Conservation (phyloP, 78 protist genomes). For the Cavenderia fasciculata region DNA sequence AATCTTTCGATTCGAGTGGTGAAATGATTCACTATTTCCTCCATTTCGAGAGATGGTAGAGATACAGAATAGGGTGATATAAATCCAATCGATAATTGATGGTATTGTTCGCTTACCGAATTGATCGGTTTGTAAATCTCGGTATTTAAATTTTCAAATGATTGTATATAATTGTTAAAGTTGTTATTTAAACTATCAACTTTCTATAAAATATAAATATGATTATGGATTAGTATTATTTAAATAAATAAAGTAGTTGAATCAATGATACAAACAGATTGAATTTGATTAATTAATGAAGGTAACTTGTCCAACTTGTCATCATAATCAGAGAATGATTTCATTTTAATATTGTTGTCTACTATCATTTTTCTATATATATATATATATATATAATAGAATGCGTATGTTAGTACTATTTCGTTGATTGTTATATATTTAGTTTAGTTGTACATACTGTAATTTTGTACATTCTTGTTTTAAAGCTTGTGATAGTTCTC, state of each 20-base stretch:
- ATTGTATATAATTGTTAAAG: conserved; percentile 48
- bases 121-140: conserved; percentile 28
- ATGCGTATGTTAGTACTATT: too few species aligned
- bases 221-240: neutral
- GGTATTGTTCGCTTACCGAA: conserved; percentile 35
- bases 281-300: conserved; percentile 19
- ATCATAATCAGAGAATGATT: conserved; percentile 43
- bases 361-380: conserved; percentile 45
- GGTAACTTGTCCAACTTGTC: conserved; percentile 19
- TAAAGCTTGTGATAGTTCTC: conserved; percentile 23
- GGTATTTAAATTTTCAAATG: conserved; percentile 38
- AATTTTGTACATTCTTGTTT: conserved; percentile 30
- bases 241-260: neutral
- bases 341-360: conserved; percentile 22
- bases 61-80: conserved; percentile 26
- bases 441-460: conserved; percentile 10
- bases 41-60: conserved; percentile 66
- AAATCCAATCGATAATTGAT: conserved; percentile 33
- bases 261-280: conserved; percentile 6
- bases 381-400: neutral
- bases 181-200: conserved; percentile 43
- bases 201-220: neutral
- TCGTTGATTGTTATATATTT: too few species aligned
- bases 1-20: conserved; percentile 30
- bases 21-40: conserved; percentile 22